Base-by-base conservation (phyloP, 73 alveolate genomes). In the Paramecium caudatum region DNA sequence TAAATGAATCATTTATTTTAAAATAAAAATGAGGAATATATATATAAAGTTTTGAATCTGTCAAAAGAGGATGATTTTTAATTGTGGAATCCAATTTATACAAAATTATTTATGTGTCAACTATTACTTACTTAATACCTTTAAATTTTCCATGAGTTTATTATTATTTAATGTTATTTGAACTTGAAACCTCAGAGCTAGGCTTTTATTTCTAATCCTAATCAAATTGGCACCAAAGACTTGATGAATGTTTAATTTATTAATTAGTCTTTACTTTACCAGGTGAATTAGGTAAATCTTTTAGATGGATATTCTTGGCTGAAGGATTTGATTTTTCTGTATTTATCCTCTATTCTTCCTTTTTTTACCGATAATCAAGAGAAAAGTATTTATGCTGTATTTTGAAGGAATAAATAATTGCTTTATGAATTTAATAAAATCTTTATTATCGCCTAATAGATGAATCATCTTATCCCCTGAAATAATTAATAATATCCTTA, bases 31-130 rank as follows among this genome's bases (percentile, higher is more conserved):
- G 43, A 15, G 88, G 88, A 16, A 74, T 17, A 19, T 37, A 74
- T 4, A 74, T 74, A 21, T 41, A 74, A 6, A 74, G 15, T 21
- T 74, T 74, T 15, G 23, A 39, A 36, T 74, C 62, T 2, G 88
- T 74, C n/a, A 41, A 37, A 5, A 74, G 19, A 27, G 65, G 55
- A 19, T 74, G 88, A 74, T 74, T 74, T 17, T 45, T 16, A 3
- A 74, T 74, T 3, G 6, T 19, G 1, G 88, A 74, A 10, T 74
- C 88, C 21, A 74, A 37, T 41, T 41, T 34, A 41, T 41, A 23
- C 7, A 15, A 27, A 41, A 41, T 43, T 9, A 74, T 9, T 39
- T 74, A 37, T 1, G 88, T 36, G 16, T 74, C 32, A 19, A 74
- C 16, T 2, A 33, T 65, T 15, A 32, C 27, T 33, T 36, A 33